These are phyloP conservation scores for Medicago lupulina DNA, from an alignment of 306 rosid genomes.

Conservation along the genomic window DNA sequence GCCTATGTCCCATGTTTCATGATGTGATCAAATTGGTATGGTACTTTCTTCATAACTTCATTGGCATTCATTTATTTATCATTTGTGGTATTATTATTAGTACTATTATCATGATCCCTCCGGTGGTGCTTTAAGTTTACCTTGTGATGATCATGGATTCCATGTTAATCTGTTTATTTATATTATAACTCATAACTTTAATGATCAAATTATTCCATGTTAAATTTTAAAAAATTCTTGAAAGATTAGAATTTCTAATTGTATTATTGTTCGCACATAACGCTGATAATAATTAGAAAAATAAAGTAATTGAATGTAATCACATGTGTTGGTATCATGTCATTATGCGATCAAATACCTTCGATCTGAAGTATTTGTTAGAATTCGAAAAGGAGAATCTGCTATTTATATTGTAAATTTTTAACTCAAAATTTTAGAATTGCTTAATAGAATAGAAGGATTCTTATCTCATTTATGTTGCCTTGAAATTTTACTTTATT, in stretches of 20 bases:
- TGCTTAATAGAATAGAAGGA: constrained; percentile 30
- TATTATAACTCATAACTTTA: too few relatives aligned
- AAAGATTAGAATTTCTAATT: too few relatives aligned
- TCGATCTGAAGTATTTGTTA: not conserved
- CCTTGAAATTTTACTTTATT: not conserved
- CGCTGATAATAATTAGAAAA: not conserved
- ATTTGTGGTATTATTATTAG: not conserved
- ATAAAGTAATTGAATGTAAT: not conserved
- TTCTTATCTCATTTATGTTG: not conserved
- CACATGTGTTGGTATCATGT: not conserved
- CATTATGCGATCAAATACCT: not conserved
- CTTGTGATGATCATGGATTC: constrained; percentile 29
- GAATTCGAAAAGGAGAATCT: too few relatives aligned
- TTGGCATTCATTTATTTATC: not conserved
- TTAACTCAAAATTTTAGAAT: constrained; percentile 34
- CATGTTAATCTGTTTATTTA: too few relatives aligned
- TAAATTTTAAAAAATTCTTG: too few relatives aligned
- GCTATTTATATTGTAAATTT: too few relatives aligned
- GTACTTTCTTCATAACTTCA: constrained; percentile 19
- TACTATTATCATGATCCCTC: constrained; percentile 7
- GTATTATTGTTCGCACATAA: not conserved
- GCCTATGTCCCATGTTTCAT: constrained; percentile 22
- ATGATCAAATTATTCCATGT: too few relatives aligned
- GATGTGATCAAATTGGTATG: constrained; percentile 39
- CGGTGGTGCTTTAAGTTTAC: too few relatives aligned